Percentiles rank a stretch among this genome's conserved stretches.
phyloP scores from a whole-genome alignment of 257 asterid species.

The Solanum lignicaule region DNA sequence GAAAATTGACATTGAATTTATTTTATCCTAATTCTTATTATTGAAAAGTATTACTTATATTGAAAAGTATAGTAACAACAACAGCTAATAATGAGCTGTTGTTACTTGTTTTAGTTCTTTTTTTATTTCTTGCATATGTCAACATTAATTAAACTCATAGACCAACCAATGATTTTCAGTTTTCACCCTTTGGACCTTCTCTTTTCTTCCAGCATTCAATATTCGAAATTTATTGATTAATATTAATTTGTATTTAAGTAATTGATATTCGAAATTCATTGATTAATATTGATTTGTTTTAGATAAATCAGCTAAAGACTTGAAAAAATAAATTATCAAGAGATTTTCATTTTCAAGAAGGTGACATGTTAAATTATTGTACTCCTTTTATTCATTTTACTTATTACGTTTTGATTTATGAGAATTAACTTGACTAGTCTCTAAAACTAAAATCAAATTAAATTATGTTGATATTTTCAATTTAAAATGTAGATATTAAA shows the following conservation, averaged over 20 bases:
- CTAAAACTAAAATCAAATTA: too few relatives aligned
- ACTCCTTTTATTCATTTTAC: too few relatives aligned
- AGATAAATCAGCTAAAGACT: too few relatives aligned
- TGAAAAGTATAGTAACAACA: background rate
- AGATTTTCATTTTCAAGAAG: background rate
- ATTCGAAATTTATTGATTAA: too few relatives aligned
- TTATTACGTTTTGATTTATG: background rate
- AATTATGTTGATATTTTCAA: background rate
- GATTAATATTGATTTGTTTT: too few relatives aligned
- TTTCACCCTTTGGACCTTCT: background rate
- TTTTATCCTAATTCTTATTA: background rate
- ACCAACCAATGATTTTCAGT: background rate
- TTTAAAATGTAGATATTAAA: too few relatives aligned
- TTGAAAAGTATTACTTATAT: background rate
- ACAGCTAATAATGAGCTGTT: background rate
- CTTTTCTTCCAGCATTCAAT: too few relatives aligned
- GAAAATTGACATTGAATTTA: background rate
- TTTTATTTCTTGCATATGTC: background rate
- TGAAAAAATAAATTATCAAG: background rate
- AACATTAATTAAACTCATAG: background rate
- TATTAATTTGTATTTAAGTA: too few relatives aligned
- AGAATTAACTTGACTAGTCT: too few relatives aligned
- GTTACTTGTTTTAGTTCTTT: background rate
- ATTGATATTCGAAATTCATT: too few relatives aligned
- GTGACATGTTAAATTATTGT: background rate